Evolutionary conservation across 768 basidiomycete species (phyloP), one percentile per base, ranked within the genome.

Genomic region (Coprinopsis strossmayeri): DNA sequence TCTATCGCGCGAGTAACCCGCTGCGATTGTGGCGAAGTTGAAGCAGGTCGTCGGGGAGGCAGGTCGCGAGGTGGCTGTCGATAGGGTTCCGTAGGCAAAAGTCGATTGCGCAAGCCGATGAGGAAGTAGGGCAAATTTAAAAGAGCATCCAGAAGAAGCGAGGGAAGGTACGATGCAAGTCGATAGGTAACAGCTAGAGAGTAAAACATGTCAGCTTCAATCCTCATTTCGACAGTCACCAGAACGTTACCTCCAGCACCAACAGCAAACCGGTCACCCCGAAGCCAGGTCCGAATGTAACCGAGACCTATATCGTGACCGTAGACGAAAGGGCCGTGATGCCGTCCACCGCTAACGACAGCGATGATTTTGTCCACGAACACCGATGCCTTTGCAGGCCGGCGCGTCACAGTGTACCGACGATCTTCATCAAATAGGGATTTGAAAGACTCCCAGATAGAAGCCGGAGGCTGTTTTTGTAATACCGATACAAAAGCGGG

Each of bases 171-270:
- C 0, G 88, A 88, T 3, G 86, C 87, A 20, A 82, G 41, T 44
- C 72, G 71, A 56, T 90, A 90, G 4, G 87, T 87, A 27, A 69
- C 66, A 3, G 87, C 89, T 87, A 55, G n/a, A 39, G 10, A 17
- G 35, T 5, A 38, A 10, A 7, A 41, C 28, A 15, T 47, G 34
- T 12, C 10, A 38, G 37, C 37, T 10, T 53, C 17, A 10, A 61
- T 49, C 35, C 23, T 26, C 21, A 55, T 51, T 12, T 18, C 13
- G n/a, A 10, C 40, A 41, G 41, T 27, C 38, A 25, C 17, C n/a
- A n/a, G 34, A 15, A 21, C 26, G 17, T 65, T 58, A 91, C 88
- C 87, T 64, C 89, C 90, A 44, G 90, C 83, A 49, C 90, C 90
- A 48, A 91, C 67, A 17, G 80, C 76, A 57, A 87, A 78, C 30